Percentiles rank a stretch among this genome's conserved stretches.
phyloP scores from a whole-genome alignment of 2,329 filamentous ascomycete genomes.

The Drechmeria coniospora region DNA sequence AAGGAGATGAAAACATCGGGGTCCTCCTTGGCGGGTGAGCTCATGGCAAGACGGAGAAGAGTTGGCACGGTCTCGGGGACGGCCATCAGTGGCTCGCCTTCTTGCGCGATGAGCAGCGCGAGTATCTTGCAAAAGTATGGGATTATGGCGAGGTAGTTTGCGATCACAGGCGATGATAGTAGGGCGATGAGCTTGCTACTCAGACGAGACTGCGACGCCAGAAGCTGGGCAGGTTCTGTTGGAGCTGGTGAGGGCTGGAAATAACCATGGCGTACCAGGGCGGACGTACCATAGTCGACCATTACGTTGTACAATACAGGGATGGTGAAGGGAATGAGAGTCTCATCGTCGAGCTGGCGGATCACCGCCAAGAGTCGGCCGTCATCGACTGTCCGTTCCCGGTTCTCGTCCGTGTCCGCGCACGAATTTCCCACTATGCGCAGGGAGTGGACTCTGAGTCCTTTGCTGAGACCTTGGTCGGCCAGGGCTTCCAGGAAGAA shows the following conservation, averaged over 20 bases:
- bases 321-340: constrained; percentile 34
- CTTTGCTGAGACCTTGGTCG: constrained; percentile 19
- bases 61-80: constrained; percentile 29
- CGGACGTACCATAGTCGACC: constrained; percentile 50
- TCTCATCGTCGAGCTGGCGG: constrained; percentile 28
- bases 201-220: constrained; percentile 36
- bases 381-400: constrained; percentile 35
- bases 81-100: constrained; percentile 29
- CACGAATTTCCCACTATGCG: constrained; percentile 47
- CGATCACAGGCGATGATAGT: constrained; percentile 28
- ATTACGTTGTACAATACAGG: constrained; percentile 48
- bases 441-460: constrained; percentile 37
- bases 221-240: constrained; percentile 39
- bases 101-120: constrained; percentile 35
- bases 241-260: constrained; percentile 1
- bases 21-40: constrained; percentile 24
- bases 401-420: constrained; percentile 48
- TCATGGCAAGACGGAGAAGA: constrained; percentile 34
- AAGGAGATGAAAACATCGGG: constrained; percentile 39
- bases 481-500: constrained; percentile 36
- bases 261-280: not conserved
- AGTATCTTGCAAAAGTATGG: constrained; percentile 42
- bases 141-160: constrained; percentile 26
- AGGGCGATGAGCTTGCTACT: constrained; percentile 33
- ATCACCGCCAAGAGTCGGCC: constrained; percentile 32